A percentile compares a stretch with the other conserved stretches of the same genome.
Conservation (phyloP, 2,329 filamentous ascomycete species). For the Colletotrichum brevisporum region DNA sequence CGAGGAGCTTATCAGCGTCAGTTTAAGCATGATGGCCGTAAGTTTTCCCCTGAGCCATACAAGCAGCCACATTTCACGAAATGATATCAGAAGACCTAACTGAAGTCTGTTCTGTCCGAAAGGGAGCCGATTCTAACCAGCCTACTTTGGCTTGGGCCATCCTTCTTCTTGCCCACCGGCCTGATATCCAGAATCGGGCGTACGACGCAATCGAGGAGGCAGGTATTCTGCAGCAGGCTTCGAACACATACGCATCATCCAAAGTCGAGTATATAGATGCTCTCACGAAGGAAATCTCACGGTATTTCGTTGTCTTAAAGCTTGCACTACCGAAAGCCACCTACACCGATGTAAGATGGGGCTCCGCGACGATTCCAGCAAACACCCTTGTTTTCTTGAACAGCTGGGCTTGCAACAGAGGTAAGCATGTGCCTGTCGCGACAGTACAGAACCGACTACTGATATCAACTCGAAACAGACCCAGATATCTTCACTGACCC, state of each 20-base stretch:
- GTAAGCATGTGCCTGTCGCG: conserved; percentile 22
- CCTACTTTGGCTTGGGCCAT: conserved; percentile 47
- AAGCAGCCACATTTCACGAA: neutral
- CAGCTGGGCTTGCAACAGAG: conserved; percentile 48
- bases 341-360: conserved; percentile 45
- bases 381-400: conserved; percentile 61
- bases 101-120: neutral
- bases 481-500: conserved; percentile 74
- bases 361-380: conserved; percentile 60
- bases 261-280: conserved; percentile 76
- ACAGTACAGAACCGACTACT: too few species aligned
- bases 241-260: conserved; percentile 51
- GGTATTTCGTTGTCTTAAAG: conserved; percentile 76
- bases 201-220: conserved; percentile 52
- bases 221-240: conserved; percentile 17
- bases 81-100: neutral
- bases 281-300: conserved; percentile 73
- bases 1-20: conserved; percentile 25
- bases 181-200: conserved; percentile 47
- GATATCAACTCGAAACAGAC: conserved; percentile 53
- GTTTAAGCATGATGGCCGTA: conserved; percentile 65
- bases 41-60: neutral
- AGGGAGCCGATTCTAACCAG: conserved; percentile 48
- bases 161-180: conserved; percentile 46
- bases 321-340: conserved; percentile 73